phyloP scores from a whole-genome alignment of 495 filamentous ascomycete species.

The Daldinia caldariorum region DNA sequence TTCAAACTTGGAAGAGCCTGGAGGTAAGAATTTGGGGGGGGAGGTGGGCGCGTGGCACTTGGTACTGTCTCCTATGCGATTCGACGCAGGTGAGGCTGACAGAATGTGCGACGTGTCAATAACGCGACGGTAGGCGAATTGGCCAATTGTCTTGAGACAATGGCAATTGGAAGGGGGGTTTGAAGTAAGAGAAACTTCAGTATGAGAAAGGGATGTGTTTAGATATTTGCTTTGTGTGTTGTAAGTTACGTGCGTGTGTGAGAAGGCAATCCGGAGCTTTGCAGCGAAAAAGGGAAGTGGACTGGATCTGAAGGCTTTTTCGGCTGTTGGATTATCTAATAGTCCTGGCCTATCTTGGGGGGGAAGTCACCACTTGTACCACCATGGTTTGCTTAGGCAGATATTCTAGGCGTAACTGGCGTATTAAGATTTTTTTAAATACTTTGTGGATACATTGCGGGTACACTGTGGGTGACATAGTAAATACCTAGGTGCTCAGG shows the following conservation, averaged over 20 bases:
- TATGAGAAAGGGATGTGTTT: slow-evolving; percentile 28
- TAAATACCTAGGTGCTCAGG: too few relatives aligned
- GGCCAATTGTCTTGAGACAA: slow-evolving; percentile 49
- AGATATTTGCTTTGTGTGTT: slow-evolving; percentile 32
- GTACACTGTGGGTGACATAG: too few relatives aligned
- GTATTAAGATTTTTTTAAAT: not conserved
- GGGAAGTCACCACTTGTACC: slow-evolving; percentile 1
- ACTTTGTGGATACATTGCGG: not conserved
- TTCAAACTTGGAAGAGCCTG: slow-evolving; percentile 15
- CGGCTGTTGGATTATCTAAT: slow-evolving; percentile 43
- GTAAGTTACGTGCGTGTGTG: slow-evolving; percentile 25
- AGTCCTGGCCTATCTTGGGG: slow-evolving; percentile 22
- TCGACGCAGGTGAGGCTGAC: slow-evolving; percentile 27
- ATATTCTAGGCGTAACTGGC: not conserved
- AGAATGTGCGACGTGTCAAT: slow-evolving; percentile 31
- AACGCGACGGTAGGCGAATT: slow-evolving; percentile 40
- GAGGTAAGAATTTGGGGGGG: slow-evolving; percentile 16
- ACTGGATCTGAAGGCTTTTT: slow-evolving; percentile 40
- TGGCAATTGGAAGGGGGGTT: slow-evolving; percentile 30
- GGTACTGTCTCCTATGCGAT: not conserved
- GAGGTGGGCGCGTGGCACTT: slow-evolving; percentile 29
- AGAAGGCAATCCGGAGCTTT: slow-evolving; percentile 38
- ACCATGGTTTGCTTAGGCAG: not conserved
- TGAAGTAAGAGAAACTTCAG: slow-evolving; percentile 33
- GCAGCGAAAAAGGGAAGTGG: slow-evolving; percentile 39